These are phyloP conservation scores for Diplodia seriata DNA, from an alignment of 2,329 filamentous ascomycete species.

Conservation along the genomic window DNA sequence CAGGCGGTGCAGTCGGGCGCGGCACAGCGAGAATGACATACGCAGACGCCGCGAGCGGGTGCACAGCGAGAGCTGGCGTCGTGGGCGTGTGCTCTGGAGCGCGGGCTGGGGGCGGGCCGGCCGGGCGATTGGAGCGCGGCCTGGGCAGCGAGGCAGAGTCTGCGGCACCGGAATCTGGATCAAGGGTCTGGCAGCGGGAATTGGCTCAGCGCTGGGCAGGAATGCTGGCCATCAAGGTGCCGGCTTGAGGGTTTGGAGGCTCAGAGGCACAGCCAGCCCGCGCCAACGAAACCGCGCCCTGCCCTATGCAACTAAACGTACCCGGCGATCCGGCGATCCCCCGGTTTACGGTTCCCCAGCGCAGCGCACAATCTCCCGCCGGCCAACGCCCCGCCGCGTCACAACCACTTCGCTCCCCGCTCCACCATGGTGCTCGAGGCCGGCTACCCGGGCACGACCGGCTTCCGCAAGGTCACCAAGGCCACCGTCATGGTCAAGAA, in stretches of 20 bases:
- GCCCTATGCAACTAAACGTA: not conserved
- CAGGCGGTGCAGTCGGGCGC: slow-evolving; percentile 6
- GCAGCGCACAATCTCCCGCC: not conserved
- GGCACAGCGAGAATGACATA: slow-evolving; percentile 19
- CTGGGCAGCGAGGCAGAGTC: not conserved
- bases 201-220: slow-evolving; percentile 24
- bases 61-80: not conserved
- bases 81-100: slow-evolving; percentile 19
- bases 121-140: not conserved
- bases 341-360: slow-evolving; percentile 3
- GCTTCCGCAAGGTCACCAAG: slow-evolving; percentile 57
- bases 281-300: not conserved
- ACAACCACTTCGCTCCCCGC: not conserved
- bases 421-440: slow-evolving; percentile 51
- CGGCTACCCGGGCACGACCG: slow-evolving; percentile 53
- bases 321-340: slow-evolving; percentile 24
- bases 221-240: slow-evolving; percentile 31
- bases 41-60: slow-evolving; percentile 19
- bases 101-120: not conserved
- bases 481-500: slow-evolving; percentile 56
- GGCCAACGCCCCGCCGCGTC: not conserved
- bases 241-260: slow-evolving; percentile 11
- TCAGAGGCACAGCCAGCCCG: not conserved
- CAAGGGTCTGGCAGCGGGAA: slow-evolving; percentile 5
- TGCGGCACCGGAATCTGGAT: slow-evolving; percentile 20